These are phyloP conservation scores for Populus tomentosa DNA, from an alignment of 441 rosid genomes.

Conservation along the genomic window DNA sequence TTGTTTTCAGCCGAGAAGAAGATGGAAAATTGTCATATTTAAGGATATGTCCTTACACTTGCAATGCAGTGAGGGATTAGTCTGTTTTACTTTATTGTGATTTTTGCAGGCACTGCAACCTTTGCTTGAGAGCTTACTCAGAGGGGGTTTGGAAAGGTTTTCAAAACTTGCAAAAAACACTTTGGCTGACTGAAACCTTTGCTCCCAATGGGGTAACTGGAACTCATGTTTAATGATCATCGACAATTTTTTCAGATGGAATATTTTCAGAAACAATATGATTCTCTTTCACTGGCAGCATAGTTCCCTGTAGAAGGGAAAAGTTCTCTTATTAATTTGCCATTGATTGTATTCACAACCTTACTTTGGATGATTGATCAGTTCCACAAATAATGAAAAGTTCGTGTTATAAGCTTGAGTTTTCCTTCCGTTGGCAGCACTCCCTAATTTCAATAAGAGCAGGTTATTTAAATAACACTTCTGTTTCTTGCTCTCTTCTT, in stretches of 20 bases:
- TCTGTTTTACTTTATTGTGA: neutral
- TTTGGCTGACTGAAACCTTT: constrained; percentile 15
- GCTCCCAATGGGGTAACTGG: constrained; percentile 6
- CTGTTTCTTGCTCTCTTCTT: neutral
- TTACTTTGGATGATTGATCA: neutral
- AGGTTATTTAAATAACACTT: neutral
- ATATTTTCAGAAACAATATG: neutral
- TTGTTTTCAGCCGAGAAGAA: neutral
- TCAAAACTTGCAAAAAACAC: constrained; percentile 49
- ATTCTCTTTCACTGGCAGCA: neutral
- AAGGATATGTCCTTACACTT: neutral
- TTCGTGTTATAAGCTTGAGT: neutral
- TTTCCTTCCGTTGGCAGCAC: neutral
- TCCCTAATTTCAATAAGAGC: neutral
- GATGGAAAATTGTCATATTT: neutral
- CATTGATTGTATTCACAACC: neutral
- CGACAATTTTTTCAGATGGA: neutral
- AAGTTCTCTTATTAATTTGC: neutral
- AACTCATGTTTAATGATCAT: neutral
- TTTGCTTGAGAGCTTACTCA: constrained; percentile 63
- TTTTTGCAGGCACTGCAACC: constrained; percentile 72
- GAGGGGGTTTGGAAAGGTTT: constrained; percentile 61
- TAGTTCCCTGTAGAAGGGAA: neutral
- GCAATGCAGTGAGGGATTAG: neutral
- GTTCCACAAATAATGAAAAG: neutral